Evolutionary conservation across 306 rosid species (phyloP).

Genomic region (Cyamopsis tetragonoloba): DNA sequence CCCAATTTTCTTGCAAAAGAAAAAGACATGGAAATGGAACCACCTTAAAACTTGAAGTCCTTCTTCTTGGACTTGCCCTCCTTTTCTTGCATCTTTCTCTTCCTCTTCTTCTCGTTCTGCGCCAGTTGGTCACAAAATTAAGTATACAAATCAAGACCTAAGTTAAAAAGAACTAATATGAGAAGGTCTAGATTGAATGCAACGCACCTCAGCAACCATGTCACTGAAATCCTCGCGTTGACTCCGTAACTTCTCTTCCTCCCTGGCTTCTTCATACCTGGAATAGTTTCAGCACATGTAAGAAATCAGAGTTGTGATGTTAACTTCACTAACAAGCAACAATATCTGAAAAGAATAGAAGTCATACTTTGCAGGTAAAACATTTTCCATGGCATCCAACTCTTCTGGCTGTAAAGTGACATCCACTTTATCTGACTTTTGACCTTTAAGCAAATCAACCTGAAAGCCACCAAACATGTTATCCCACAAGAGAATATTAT

Average conservation of each 20-base stretch:
- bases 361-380: conserved; percentile 70
- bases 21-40: neutral
- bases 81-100: conserved; percentile 91
- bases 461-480: conserved; percentile 27
- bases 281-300: conserved; percentile 18
- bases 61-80: conserved; percentile 89
- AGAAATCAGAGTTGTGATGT: neutral
- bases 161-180: neutral
- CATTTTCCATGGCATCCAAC: conserved; percentile 86
- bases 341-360: neutral
- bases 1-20: conserved; percentile 4
- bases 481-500: neutral
- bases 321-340: neutral
- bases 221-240: conserved; percentile 94
- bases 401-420: conserved; percentile 86
- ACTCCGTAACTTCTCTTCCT: conserved; percentile 83
- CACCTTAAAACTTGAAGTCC: conserved; percentile 74
- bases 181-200: neutral
- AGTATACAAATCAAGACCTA: neutral
- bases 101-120: conserved; percentile 90
- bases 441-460: conserved; percentile 92
- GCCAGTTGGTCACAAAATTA: conserved; percentile 6
- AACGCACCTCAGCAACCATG: conserved; percentile 89
- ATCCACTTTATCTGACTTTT: conserved; percentile 88
- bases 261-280: conserved; percentile 93